Evolutionary conservation across 2,329 filamentous ascomycete genomes (phyloP).

Genomic region (Fusarium papillatum): DNA sequence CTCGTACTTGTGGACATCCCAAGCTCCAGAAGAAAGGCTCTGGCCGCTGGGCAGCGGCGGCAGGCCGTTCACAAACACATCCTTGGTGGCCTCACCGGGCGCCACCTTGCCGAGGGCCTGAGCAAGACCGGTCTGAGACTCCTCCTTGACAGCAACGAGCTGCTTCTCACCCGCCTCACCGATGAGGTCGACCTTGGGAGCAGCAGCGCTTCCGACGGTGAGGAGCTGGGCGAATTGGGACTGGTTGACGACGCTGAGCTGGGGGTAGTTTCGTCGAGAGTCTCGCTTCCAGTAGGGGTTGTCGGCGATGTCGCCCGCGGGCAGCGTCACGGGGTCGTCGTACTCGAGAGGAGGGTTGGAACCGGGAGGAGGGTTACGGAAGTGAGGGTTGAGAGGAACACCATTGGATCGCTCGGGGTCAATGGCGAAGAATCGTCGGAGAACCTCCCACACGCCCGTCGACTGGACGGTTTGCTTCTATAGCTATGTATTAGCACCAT

Average conservation of each 20-base stretch:
- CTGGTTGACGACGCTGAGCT: conserved; percentile 84
- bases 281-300: conserved; percentile 88
- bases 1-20: conserved; percentile 78
- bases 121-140: conserved; percentile 81
- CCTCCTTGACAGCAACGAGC: conserved; percentile 81
- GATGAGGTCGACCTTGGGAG: conserved; percentile 87
- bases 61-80: conserved; percentile 82
- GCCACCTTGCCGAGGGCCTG: conserved; percentile 74
- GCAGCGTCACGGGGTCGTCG: conserved; percentile 70
- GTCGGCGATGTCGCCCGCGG: conserved; percentile 58
- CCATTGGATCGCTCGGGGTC: conserved; percentile 92
- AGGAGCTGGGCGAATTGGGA: conserved; percentile 88
- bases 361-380: conserved; percentile 81
- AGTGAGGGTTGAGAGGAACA: conserved; percentile 93
- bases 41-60: conserved; percentile 89
- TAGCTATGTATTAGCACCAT: conserved; percentile 16
- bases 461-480: conserved; percentile 98
- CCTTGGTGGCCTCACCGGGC: conserved; percentile 67
- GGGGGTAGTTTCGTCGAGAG: conserved; percentile 84
- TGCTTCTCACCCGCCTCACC: conserved; percentile 71
- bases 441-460: conserved; percentile 85
- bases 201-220: conserved; percentile 84
- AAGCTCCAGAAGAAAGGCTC: conserved; percentile 64
- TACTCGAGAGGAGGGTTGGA: conserved; percentile 53
- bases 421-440: conserved; percentile 84